Evolutionary conservation across 495 filamentous ascomycete genomes (phyloP).

Genomic region (Neurospora sp.): DNA sequence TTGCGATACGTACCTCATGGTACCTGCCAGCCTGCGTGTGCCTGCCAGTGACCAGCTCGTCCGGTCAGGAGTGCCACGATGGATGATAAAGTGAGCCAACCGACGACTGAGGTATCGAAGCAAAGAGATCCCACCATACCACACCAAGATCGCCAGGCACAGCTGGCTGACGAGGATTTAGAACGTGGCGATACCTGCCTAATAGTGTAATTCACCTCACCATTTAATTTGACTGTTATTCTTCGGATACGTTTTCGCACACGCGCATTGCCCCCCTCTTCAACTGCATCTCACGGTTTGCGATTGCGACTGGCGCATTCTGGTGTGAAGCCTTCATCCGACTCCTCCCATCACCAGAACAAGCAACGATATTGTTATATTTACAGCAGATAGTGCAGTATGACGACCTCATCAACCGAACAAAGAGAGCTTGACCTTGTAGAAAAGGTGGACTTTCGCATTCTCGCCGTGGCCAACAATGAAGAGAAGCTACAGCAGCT

Average conservation of each 20-base stretch:
- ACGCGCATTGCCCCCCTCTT: background rate
- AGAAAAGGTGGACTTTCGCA: slow-evolving; percentile 81
- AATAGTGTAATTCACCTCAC: background rate
- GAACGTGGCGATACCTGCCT: background rate
- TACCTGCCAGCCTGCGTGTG: background rate
- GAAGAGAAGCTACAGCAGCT: slow-evolving; percentile 70
- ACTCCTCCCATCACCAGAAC: background rate
- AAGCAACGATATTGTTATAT: background rate
- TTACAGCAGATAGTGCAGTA: slow-evolving; percentile 1
- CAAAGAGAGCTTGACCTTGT: slow-evolving; percentile 74
- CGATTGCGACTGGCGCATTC: background rate
- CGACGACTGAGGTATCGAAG: background rate
- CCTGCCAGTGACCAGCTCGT: background rate
- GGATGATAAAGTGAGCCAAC: background rate
- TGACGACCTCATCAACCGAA: slow-evolving; percentile 37
- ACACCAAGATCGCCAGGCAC: background rate
- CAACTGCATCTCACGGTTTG: background rate
- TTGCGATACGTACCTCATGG: background rate
- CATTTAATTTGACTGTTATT: background rate
- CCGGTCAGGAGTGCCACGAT: background rate
- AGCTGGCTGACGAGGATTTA: background rate
- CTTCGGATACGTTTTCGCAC: background rate
- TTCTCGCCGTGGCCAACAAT: slow-evolving; percentile 70
- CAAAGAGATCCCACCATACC: background rate
- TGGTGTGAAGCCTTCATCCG: background rate